phyloP scores from a whole-genome alignment of 192 early-diverging fungal species.

The Podila minutissima region DNA sequence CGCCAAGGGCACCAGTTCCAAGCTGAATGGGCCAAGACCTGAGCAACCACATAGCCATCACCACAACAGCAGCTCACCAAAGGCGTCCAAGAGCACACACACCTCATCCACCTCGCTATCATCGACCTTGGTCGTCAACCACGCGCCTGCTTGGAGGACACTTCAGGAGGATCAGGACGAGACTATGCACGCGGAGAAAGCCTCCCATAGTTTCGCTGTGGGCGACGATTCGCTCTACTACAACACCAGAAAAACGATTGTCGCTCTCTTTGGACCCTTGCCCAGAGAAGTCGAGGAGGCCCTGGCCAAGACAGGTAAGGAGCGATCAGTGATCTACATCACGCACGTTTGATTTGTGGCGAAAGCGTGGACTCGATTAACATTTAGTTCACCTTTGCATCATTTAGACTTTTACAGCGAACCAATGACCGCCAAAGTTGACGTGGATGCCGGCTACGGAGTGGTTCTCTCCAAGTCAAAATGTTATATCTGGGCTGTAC shows the following conservation, averaged over 20 bases:
- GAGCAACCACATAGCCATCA: background rate
- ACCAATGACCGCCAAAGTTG: conserved; percentile 37
- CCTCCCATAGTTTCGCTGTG: background rate
- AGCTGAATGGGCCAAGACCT: background rate
- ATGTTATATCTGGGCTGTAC: conserved; percentile 49
- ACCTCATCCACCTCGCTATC: background rate
- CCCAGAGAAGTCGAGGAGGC: conserved; percentile 41
- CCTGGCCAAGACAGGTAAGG: conserved; percentile 30
- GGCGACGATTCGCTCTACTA: conserved; percentile 46
- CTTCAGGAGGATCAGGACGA: background rate
- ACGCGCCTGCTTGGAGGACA: background rate
- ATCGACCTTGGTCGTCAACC: background rate
- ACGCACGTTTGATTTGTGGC: background rate
- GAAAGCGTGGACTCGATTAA: background rate
- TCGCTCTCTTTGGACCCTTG: conserved; percentile 47
- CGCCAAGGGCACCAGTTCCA: background rate
- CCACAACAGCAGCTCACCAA: background rate
- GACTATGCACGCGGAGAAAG: background rate
- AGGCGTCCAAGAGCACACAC: background rate
- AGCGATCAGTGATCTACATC: background rate
- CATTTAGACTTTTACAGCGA: conserved; percentile 36
- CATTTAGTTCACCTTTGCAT: background rate
- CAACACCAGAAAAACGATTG: conserved; percentile 34
- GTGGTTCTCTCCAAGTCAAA: conserved; percentile 32
- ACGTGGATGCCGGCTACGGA: conserved; percentile 39